Evolutionary conservation across 2,329 filamentous ascomycete genomes (phyloP), one percentile per base, ranked within the genome.

Genomic region (Hymenoscyphus infarciens): DNA sequence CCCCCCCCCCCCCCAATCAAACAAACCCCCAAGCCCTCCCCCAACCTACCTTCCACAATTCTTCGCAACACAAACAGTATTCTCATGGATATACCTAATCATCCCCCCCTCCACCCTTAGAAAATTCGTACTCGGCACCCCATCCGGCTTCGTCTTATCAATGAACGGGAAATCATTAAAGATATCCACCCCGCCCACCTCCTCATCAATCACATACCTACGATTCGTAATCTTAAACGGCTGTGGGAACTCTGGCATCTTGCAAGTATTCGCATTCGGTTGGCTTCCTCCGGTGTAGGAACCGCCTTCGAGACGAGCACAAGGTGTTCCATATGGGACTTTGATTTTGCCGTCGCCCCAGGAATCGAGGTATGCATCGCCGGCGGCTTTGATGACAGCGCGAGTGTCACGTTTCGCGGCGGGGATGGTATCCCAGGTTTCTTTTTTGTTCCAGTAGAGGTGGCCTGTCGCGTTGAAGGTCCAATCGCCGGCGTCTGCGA

Each of bases 401-500:
- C 64, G 59, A n/a, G 45, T 62, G 38, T 64, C 62, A 1, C 54
- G 57, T 25, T 62, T 58, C 4, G 42, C 55, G 13, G 15, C 38
- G 1, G 64, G 62, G n/a, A 66, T 66, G 6, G 57, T 31, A 25
- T 39, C 53, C 64, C 64, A 66, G 1, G 57, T 57, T 56, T 66
- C 64, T 3, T 53, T 16, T 22, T 56, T 54, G n/a, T 33, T 56
- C 45, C 58, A 64, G 29, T 61, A 38, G 22, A 64, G 60, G 5
- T 62, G 55, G 8, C 60, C 60, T 4, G 62, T 64, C n/a, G 58
- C 62, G 54, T 64, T 66, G 58, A 66, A 66, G 10, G 57, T 49
- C 64, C 64, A 66, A 31, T 66, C 64, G 15, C 64, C 64, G n/a
- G 55, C 52, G n/a, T 64, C 57, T 7, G 64, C 55, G 10, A 63